A percentile compares a stretch with the other conserved stretches of the same genome.
These are phyloP conservation scores for Haplosporangium sp. DNA, from an alignment of 371 early-diverging fungal genomes.

Conservation along the genomic window DNA sequence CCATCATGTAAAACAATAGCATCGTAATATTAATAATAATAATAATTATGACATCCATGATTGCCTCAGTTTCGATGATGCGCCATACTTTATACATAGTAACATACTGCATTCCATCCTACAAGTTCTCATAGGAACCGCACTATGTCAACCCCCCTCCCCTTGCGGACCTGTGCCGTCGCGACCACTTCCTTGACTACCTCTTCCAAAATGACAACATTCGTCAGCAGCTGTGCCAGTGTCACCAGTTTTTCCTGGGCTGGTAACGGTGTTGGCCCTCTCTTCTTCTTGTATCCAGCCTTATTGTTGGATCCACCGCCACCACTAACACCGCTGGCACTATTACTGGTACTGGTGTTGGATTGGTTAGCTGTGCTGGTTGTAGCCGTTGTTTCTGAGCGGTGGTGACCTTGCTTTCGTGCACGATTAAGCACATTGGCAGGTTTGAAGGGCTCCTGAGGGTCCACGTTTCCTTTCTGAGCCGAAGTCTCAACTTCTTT, in stretches of 20 bases:
- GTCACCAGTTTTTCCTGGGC: slow-evolving; percentile 61
- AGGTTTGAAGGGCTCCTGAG: no score
- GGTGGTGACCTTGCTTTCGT: no score
- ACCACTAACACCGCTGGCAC: background rate
- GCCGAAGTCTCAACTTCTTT: no score
- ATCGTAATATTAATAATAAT: no score
- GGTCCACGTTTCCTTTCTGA: no score
- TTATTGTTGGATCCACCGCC: slow-evolving; percentile 4
- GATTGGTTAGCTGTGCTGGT: no score
- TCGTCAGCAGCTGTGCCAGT: slow-evolving; percentile 79
- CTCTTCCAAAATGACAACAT: slow-evolving; percentile 93
- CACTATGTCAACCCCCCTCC: slow-evolving; percentile 77
- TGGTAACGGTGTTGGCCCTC: background rate
- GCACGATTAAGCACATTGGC: no score
- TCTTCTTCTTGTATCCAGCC: background rate
- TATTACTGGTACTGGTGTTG: background rate
- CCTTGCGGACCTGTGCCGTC: slow-evolving; percentile 81
- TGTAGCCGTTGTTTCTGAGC: no score
- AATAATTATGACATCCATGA: no score
- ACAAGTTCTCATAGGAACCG: slow-evolving; percentile 50
- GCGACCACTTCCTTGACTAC: slow-evolving; percentile 92
- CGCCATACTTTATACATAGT: background rate
- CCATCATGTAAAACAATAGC: no score
- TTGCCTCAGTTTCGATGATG: no score
- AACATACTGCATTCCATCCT: no score